These are phyloP conservation scores for Mucuna pruriens DNA, from an alignment of 306 rosid genomes.

Conservation along the genomic window DNA sequence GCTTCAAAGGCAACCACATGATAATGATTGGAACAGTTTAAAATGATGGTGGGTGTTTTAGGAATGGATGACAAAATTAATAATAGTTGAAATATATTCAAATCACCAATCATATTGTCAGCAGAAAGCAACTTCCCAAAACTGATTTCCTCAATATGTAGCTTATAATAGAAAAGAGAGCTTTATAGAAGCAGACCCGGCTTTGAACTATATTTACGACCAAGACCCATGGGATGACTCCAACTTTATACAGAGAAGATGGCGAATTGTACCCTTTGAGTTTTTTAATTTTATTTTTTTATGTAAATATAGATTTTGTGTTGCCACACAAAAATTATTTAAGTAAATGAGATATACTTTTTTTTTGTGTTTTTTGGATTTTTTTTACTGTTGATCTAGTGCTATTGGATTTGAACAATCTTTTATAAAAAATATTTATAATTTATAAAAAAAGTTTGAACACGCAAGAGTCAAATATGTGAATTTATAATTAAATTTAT, in stretches of 20 bases:
- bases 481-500: not conserved
- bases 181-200: not conserved
- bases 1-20: constrained; percentile 32
- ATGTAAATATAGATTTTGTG: too few relatives aligned
- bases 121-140: constrained; percentile 1
- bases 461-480: too few relatives aligned
- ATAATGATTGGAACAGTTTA: not conserved
- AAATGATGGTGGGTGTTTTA: constrained; percentile 8
- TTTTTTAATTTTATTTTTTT: too few relatives aligned
- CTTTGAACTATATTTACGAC: not conserved
- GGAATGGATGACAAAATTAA: constrained; percentile 8
- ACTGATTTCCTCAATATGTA: not conserved
- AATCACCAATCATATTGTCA: constrained; percentile 16
- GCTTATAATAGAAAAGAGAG: not conserved
- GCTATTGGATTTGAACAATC: too few relatives aligned
- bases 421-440: too few relatives aligned
- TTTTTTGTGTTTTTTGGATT: too few relatives aligned
- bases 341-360: too few relatives aligned
- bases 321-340: not conserved
- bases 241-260: too few relatives aligned
- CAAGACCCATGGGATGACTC: not conserved
- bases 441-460: too few relatives aligned
- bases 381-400: too few relatives aligned
- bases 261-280: too few relatives aligned
- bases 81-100: not conserved